Percentiles rank a stretch among this genome's conserved stretches.
Evolutionary conservation across 768 basidiomycete genomes (phyloP).

Genomic region (Mycena galopus): DNA sequence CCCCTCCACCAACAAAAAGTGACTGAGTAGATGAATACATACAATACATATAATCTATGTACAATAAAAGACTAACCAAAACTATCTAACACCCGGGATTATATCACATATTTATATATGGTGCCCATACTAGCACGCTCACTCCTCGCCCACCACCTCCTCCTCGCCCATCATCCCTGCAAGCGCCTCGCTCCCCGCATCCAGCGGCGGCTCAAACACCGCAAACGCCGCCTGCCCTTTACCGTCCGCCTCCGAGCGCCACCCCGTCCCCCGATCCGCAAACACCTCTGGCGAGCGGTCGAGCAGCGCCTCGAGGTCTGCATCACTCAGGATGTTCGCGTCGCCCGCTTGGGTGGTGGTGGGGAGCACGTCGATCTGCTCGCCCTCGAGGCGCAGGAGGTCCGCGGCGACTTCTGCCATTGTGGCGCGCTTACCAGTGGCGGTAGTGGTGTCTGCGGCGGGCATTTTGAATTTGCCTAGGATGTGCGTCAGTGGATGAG

Average conservation of each 20-base stretch:
- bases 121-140: no score
- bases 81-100: not conserved
- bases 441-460: conserved; percentile 57
- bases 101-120: not conserved
- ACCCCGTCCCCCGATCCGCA: conserved; percentile 75
- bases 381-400: conserved; percentile 84
- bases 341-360: conserved; percentile 74
- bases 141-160: conserved; percentile 15
- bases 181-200: conserved; percentile 75
- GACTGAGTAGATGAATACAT: conserved; percentile 1
- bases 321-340: conserved; percentile 82
- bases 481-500: not conserved
- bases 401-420: conserved; percentile 86
- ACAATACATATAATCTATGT: conserved; percentile 23
- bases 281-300: conserved; percentile 86
- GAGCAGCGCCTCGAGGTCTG: conserved; percentile 83
- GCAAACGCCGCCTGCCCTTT: conserved; percentile 75
- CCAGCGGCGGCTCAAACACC: conserved; percentile 77
- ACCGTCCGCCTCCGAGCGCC: conserved; percentile 69
- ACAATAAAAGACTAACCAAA: not conserved
- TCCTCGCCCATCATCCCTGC: conserved; percentile 76
- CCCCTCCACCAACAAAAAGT: no score
- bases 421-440: conserved; percentile 66
- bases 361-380: conserved; percentile 88
- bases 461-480: conserved; percentile 89